Evolutionary conservation across 2,329 filamentous ascomycete genomes (phyloP).

Genomic region (Pleomassaria siparia): DNA sequence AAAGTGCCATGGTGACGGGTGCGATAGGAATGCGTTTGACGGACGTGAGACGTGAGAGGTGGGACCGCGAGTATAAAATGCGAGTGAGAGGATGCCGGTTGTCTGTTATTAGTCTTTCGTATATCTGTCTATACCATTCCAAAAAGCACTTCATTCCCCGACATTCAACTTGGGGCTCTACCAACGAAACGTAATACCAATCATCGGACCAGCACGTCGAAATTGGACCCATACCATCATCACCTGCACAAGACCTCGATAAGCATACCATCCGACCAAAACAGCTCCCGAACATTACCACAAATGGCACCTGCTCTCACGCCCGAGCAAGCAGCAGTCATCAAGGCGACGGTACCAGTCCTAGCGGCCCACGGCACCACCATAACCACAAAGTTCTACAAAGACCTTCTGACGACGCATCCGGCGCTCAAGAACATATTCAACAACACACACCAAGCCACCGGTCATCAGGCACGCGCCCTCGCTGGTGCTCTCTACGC

Average conservation of each 20-base stretch:
- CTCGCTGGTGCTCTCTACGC: constrained; percentile 69
- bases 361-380: constrained; percentile 67
- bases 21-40: no score
- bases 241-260: neutral
- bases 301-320: constrained; percentile 52
- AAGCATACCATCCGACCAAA: neutral
- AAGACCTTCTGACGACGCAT: constrained; percentile 64
- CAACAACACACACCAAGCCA: constrained; percentile 69
- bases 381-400: constrained; percentile 74
- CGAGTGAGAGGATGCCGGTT: no score
- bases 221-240: neutral
- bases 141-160: no score
- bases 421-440: constrained; percentile 70
- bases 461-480: constrained; percentile 68
- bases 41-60: no score
- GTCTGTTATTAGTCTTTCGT: no score
- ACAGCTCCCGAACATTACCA: neutral
- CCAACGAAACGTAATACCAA: no score
- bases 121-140: no score
- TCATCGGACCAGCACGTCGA: neutral
- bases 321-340: constrained; percentile 62
- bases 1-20: no score
- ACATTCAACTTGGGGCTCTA: no score
- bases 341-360: constrained; percentile 71
- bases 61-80: no score